Evolutionary conservation across 192 early-diverging fungal species (phyloP).

Genomic region (Globomyces pollinis-pini): DNA sequence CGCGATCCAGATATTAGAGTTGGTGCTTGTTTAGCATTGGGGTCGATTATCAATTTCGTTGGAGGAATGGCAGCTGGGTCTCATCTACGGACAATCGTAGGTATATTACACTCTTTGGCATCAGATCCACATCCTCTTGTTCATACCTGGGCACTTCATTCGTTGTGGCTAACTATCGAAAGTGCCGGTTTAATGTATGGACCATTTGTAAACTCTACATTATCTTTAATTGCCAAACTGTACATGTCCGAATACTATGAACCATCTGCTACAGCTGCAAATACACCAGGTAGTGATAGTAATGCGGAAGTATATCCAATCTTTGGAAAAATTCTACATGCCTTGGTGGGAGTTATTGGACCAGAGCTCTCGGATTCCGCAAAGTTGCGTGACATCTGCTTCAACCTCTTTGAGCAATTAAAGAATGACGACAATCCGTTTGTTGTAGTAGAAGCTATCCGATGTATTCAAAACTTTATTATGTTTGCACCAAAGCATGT

Average conservation of each 20-base stretch:
- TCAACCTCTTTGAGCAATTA: constrained; percentile 71
- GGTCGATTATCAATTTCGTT: constrained; percentile 77
- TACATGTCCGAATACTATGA: constrained; percentile 85
- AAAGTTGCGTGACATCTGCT: constrained; percentile 69
- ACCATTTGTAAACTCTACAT: constrained; percentile 77
- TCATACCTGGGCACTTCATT: constrained; percentile 85
- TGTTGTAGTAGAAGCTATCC: constrained; percentile 74
- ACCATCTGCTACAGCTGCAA: constrained; percentile 27
- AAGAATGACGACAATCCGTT: constrained; percentile 65
- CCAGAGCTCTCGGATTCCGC: constrained; percentile 77
- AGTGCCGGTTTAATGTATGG: constrained; percentile 89
- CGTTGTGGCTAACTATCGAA: constrained; percentile 75
- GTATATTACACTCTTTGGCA: constrained; percentile 81
- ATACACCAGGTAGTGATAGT: constrained; percentile 41
- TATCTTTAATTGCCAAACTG: constrained; percentile 81
- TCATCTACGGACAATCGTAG: constrained; percentile 81
- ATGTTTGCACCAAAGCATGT: constrained; percentile 79
- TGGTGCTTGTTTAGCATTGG: constrained; percentile 84
- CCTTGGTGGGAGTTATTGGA: constrained; percentile 80
- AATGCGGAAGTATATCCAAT: constrained; percentile 53
- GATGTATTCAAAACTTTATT: constrained; percentile 81
- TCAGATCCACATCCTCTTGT: constrained; percentile 90
- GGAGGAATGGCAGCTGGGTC: constrained; percentile 79
- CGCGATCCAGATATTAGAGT: constrained; percentile 91
- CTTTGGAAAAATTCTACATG: constrained; percentile 82